Base-by-base conservation (phyloP, 371 early-diverging fungal genomes). In the Saksenaea vasiformis region DNA sequence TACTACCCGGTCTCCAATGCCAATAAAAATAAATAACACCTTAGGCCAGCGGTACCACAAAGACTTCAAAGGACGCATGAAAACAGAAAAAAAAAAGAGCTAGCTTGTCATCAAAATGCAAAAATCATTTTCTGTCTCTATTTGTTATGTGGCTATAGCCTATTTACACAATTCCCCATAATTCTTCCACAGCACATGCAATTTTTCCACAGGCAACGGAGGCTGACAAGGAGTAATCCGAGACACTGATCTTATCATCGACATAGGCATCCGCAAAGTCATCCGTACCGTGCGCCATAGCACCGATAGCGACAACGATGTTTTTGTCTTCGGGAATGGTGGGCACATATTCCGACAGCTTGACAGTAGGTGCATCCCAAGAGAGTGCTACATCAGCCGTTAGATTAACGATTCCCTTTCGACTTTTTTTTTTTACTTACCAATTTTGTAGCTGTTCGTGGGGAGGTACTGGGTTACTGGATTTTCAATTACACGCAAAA, bases 211-310 rank as follows among this genome's bases (percentile, higher is more conserved):
- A 97, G 0, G 96, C 94, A 11, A 96, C 95, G 0, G 95, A 91
- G 17, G 98, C 99, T 51, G 95, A 95, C 59, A 99, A 85, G 3
- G 98, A 94, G 77, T 95, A 99, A 69, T 96, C 94, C 5, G 93
- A 92, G 34, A 98, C 87, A 58, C 95, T 90, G 58, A 98, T 95
- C 83, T 97, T 98, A 61, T 96, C 95, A 76, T 98, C 98, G 19
- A 93, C 93, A 67, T 91, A 93, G n/a, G 87, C 73, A 70, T 97
- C 97, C 1, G 93, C 97, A 88, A 95, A 97, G 70, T 93, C 87
- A 73, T 98, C 98, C 34, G 84, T 83, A 56, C 99, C 98, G 70
- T 95, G 96, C n/a, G 98, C 96, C 91, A 98, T 91, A 11, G 98
- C 97, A 60, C 98, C 98, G 34, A 99, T 87, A 36, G 95, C 93